Conservation (phyloP, 495 filamentous ascomycete species). For the Rhypophila decipiens region DNA sequence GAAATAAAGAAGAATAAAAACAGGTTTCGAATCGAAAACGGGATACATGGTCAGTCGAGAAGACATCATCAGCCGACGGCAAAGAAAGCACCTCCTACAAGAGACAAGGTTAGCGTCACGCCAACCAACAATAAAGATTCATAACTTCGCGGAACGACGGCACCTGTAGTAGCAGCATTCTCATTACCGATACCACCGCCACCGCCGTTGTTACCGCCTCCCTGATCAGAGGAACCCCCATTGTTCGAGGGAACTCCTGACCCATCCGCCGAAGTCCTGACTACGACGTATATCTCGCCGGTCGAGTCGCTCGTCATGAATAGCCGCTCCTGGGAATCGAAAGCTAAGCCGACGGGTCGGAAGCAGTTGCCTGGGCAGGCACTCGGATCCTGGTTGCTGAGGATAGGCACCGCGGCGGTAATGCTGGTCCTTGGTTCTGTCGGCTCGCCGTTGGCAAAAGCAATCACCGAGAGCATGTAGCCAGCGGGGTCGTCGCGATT, state of each 20-base stretch:
- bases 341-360: slow-evolving; percentile 49
- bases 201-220: not conserved
- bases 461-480: slow-evolving; percentile 48
- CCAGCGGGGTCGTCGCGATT: slow-evolving; percentile 47
- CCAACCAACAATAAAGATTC: not conserved
- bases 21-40: too few species aligned
- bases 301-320: slow-evolving; percentile 53
- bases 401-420: slow-evolving; percentile 39
- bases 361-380: slow-evolving; percentile 46
- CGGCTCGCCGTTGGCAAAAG: slow-evolving; percentile 40
- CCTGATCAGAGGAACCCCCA: not conserved
- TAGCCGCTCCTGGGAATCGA: slow-evolving; percentile 41
- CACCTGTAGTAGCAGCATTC: not conserved
- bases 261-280: not conserved
- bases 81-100: not conserved
- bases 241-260: not conserved
- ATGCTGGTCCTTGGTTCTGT: slow-evolving; percentile 31
- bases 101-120: not conserved
- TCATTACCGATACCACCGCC: not conserved
- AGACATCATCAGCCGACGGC: not conserved
- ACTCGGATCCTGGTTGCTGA: slow-evolving; percentile 41
- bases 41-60: too few species aligned
- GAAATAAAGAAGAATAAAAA: too few species aligned
- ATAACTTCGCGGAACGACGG: not conserved
- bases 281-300: slow-evolving; percentile 53